Conservation (phyloP, 2,329 filamentous ascomycete genomes). For the Kalaharituber pfeilii region DNA sequence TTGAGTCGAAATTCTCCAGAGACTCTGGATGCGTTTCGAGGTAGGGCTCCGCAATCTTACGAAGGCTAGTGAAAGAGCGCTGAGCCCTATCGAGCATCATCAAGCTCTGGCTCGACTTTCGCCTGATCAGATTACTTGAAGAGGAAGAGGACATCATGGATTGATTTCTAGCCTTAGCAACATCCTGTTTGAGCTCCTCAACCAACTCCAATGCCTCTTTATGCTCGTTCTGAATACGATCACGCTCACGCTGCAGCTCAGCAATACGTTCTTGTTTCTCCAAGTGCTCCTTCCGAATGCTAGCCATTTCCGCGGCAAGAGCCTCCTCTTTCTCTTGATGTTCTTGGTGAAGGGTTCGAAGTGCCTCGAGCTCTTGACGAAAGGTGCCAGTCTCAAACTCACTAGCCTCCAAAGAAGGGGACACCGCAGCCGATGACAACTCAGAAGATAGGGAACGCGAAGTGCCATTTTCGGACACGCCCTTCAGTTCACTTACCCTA, state of each 20-base stretch:
- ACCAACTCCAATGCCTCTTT: conserved; percentile 67
- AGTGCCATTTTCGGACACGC: conserved; percentile 48
- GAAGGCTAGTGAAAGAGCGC: conserved; percentile 72
- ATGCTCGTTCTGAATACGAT: conserved; percentile 67
- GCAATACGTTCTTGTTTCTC: conserved; percentile 63
- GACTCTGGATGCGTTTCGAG: conserved; percentile 67
- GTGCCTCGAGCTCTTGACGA: conserved; percentile 14
- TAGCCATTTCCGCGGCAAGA: conserved; percentile 49
- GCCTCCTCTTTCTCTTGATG: conserved; percentile 28
- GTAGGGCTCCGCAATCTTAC: conserved; percentile 73
- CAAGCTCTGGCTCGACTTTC: conserved; percentile 82
- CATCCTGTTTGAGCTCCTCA: conserved; percentile 75
- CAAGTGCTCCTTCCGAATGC: conserved; percentile 55
- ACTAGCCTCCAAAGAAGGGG: conserved; percentile 48
- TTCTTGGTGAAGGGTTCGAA: conserved; percentile 20
- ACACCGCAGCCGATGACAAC: conserved; percentile 71
- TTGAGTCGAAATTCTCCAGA: conserved; percentile 83
- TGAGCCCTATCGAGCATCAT: conserved; percentile 80
- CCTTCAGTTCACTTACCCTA: conserved; percentile 52
- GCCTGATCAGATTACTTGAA: conserved; percentile 62
- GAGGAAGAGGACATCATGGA: conserved; percentile 45
- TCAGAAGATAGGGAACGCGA: conserved; percentile 89
- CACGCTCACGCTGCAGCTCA: conserved; percentile 59
- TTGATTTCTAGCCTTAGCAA: conserved; percentile 55
- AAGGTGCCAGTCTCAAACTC: conserved; percentile 30